Evolutionary conservation across 2,329 filamentous ascomycete genomes (phyloP).

Genomic region (Fusarium goolgardi): DNA sequence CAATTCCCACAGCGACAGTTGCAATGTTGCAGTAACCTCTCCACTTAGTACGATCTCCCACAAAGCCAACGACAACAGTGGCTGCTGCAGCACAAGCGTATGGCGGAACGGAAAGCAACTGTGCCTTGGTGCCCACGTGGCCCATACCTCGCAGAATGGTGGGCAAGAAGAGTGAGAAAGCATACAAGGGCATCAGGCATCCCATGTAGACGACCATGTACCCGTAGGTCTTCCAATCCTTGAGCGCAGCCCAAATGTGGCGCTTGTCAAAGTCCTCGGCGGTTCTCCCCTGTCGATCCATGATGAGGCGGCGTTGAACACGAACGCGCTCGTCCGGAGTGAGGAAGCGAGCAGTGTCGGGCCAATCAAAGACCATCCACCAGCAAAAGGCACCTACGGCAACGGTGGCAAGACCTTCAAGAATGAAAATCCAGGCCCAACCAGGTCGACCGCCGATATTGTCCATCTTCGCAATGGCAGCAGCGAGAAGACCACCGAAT

Average conservation of each 20-base stretch:
- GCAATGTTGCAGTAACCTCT: slow-evolving; percentile 76
- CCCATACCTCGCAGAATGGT: slow-evolving; percentile 62
- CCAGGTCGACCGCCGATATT: slow-evolving; percentile 64
- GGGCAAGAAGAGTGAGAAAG: slow-evolving; percentile 67
- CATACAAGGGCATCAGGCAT: slow-evolving; percentile 61
- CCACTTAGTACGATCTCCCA: slow-evolving; percentile 72
- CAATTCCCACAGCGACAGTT: slow-evolving; percentile 69
- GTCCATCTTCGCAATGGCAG: slow-evolving; percentile 74
- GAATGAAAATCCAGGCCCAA: slow-evolving; percentile 73
- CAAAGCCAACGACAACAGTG: slow-evolving; percentile 71
- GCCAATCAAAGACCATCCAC: slow-evolving; percentile 83
- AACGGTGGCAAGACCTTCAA: slow-evolving; percentile 75
- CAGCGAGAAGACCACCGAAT: slow-evolving; percentile 76
- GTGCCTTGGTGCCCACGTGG: slow-evolving; percentile 56
- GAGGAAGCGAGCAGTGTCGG: slow-evolving; percentile 77
- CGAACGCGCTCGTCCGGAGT: slow-evolving; percentile 72
- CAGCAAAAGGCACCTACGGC: slow-evolving; percentile 73
- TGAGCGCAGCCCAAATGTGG: slow-evolving; percentile 76
- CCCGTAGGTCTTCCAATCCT: slow-evolving; percentile 79
- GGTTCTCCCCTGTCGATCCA: slow-evolving; percentile 75
- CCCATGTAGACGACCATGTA: slow-evolving; percentile 63
- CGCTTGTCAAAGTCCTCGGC: slow-evolving; percentile 76
- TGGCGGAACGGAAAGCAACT: slow-evolving; percentile 69
- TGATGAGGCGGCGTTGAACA: slow-evolving; percentile 73
- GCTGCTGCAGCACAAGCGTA: slow-evolving; percentile 70